Conservation (phyloP, 768 basidiomycete genomes). For the Suillus weaverae region DNA sequence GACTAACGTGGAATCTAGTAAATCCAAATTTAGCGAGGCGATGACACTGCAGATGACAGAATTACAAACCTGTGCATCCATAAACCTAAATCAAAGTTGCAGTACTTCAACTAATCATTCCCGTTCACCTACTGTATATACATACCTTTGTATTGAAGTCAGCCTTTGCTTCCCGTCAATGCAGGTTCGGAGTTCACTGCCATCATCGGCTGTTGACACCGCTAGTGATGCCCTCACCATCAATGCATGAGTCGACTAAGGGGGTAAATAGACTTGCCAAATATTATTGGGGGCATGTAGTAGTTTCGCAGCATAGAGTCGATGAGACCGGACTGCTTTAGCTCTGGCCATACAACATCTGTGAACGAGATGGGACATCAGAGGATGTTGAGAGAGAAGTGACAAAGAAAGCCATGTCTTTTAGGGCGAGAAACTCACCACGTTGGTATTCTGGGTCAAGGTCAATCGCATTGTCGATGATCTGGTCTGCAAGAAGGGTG, state of each 20-base stretch:
- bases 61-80: constrained; percentile 52
- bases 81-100: constrained; percentile 40
- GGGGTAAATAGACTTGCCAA: constrained; percentile 41
- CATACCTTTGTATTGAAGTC: constrained; percentile 61
- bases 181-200: constrained; percentile 48
- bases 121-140: neutral
- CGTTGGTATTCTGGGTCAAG: constrained; percentile 69
- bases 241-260: constrained; percentile 6
- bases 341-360: constrained; percentile 68
- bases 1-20: constrained; percentile 45
- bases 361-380: neutral
- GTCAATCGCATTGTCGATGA: constrained; percentile 47
- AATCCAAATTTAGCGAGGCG: constrained; percentile 6
- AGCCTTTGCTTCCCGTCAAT: constrained; percentile 77
- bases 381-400: neutral
- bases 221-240: constrained; percentile 28
- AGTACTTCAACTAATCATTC: neutral
- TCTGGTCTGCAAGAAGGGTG: constrained; percentile 40
- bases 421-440: constrained; percentile 35
- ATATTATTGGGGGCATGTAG: constrained; percentile 67
- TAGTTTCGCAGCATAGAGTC: constrained; percentile 66
- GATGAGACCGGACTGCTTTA: constrained; percentile 60
- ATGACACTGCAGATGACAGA: neutral
- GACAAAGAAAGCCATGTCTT: neutral
- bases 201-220: constrained; percentile 39